These are phyloP conservation scores for Fomitopsis betulina DNA, from an alignment of 1,284 basidiomycete genomes.

Conservation along the genomic window DNA sequence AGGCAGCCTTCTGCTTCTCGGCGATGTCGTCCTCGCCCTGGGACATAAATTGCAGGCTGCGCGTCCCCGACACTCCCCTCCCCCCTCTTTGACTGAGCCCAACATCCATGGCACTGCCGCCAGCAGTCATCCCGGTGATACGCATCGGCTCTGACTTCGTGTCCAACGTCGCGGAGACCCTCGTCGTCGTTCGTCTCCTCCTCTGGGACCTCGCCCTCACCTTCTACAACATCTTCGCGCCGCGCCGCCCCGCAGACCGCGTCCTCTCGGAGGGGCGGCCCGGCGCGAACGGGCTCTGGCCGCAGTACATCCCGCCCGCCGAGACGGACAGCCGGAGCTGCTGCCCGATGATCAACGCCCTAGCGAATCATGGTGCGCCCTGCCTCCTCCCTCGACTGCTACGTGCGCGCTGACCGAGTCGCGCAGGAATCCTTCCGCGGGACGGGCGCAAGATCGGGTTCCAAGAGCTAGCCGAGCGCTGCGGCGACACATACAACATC, in stretches of 20 bases:
- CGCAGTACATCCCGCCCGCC: slow-evolving; percentile 51
- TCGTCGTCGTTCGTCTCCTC: slow-evolving; percentile 16
- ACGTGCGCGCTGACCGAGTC: not conserved
- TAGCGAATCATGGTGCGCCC: slow-evolving; percentile 65
- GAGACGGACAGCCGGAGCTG: slow-evolving; percentile 62
- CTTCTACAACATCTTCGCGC: slow-evolving; percentile 50
- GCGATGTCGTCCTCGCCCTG: no score
- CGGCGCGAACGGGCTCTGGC: slow-evolving; percentile 67
- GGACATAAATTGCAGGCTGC: no score
- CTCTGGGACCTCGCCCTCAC: slow-evolving; percentile 44
- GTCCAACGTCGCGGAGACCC: slow-evolving; percentile 9
- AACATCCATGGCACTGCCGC: slow-evolving; percentile 7
- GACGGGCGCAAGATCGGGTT: slow-evolving; percentile 66
- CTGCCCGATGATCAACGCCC: slow-evolving; percentile 69
- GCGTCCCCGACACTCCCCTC: not conserved
- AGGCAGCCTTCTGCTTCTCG: no score
- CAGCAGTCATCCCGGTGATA: slow-evolving; percentile 10
- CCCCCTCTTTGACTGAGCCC: not conserved
- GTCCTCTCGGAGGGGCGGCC: slow-evolving; percentile 54
- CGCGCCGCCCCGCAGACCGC: slow-evolving; percentile 41
- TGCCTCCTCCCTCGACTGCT: no score
- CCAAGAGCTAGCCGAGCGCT: slow-evolving; percentile 42
- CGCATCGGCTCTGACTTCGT: slow-evolving; percentile 15
- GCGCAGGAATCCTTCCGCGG: slow-evolving; percentile 62
- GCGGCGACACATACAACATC: slow-evolving; percentile 64